phyloP scores from a whole-genome alignment of 345 rosid genomes.

The Sapria himalayana region DNA sequence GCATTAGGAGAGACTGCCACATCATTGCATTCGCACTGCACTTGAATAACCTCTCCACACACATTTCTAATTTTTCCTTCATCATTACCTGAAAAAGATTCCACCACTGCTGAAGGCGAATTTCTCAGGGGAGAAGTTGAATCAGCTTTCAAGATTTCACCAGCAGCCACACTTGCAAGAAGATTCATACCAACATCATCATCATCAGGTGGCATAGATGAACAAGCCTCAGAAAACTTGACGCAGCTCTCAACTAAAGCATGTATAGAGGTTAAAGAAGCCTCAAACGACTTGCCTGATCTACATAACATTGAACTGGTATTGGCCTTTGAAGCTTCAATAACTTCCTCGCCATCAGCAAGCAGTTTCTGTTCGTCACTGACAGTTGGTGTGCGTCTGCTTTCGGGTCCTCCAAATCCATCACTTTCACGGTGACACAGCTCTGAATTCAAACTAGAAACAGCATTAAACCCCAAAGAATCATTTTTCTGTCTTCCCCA shows the following conservation, averaged over 20 bases:
- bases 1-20: too few relatives aligned
- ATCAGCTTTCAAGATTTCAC: slow-evolving; percentile 52
- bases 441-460: slow-evolving; percentile 26
- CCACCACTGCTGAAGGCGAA: slow-evolving; percentile 14
- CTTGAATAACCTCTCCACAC: too few relatives aligned
- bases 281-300: slow-evolving; percentile 30
- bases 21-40: too few relatives aligned
- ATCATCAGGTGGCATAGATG: slow-evolving; percentile 32
- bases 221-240: slow-evolving; percentile 39
- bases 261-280: slow-evolving; percentile 52
- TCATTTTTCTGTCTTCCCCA: slow-evolving; percentile 22
- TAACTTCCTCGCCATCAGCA: slow-evolving; percentile 20
- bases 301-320: slow-evolving; percentile 18
- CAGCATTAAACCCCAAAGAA: slow-evolving; percentile 15
- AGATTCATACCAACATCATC: slow-evolving; percentile 91
- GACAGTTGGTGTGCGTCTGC: too few relatives aligned
- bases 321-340: slow-evolving; percentile 21
- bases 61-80: too few relatives aligned
- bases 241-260: slow-evolving; percentile 83
- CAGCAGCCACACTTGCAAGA: slow-evolving; percentile 89
- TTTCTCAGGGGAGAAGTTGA: slow-evolving; percentile 23
- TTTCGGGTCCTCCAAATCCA: too few relatives aligned
- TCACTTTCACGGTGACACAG: too few relatives aligned
- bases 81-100: slow-evolving; percentile 18
- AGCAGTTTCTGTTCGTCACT: too few relatives aligned